Base-by-base conservation (phyloP, 2,329 filamentous ascomycete species). In the Neopestalotiopsis clavispora region DNA sequence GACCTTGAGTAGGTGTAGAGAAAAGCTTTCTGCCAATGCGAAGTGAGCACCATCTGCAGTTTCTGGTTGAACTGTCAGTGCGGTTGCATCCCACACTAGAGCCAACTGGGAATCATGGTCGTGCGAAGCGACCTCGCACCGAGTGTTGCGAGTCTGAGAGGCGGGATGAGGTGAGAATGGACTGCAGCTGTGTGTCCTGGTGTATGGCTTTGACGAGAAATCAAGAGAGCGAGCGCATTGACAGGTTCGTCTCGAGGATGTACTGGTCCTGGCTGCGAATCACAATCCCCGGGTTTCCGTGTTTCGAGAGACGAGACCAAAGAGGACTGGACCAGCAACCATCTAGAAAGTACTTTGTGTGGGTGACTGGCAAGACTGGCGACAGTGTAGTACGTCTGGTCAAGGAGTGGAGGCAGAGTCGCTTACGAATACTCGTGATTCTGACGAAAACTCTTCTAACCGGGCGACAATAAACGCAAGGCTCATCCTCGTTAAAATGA, bases 81-180 rank as follows among this genome's bases (percentile, higher is more conserved):
- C 63, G 63, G 40, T 38, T 66, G 63, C 63, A 66, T 45, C 23
- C 32, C 63, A 20, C 63, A 32, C 49, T 45, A 66, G 28, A 66
- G 42, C 34, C 28, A 57, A 34, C 20, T n/a, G 28, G 49, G 63
- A 17, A 34, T 45, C 13, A 45, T 23, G 28, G 23, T 49, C 20
- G 6, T 23, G 28, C 6, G 23, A 56, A 45, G 49, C 62, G 62
- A 65, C 23, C 62, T 52, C 62, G 52, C 61, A 65, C 38, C 42
- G 49, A 42, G 42, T 28, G 23, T 28, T 4, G 23, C 23, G 30
- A 42, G 23, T 57, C 23, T 45, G 42, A 20, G 32, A 62, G 30
- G 32, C 12, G n/a, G 23, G 28, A 34, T 30, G 10, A 34, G n/a
- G 17, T 28, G 32, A 38, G 28, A 14, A 32, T 20, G 32, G 9